A percentile compares a stretch with the other conserved stretches of the same genome.
These are phyloP conservation scores for Sarocladiaceae sp. DNA, from an alignment of 2,329 filamentous ascomycete genomes.

Conservation along the genomic window DNA sequence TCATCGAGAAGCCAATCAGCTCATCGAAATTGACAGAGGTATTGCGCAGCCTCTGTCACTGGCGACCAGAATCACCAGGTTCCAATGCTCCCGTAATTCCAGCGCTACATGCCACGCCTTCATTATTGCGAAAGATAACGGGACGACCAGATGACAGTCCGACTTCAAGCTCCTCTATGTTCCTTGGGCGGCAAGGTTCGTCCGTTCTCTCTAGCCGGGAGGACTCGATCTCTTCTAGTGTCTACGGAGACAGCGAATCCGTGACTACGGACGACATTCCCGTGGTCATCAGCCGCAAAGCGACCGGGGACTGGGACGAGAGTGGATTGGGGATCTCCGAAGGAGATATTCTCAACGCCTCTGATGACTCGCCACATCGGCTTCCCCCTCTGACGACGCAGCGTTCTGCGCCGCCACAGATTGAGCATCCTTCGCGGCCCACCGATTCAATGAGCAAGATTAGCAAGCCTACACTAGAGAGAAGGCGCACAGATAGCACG, in stretches of 20 bases:
- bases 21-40: slow-evolving; percentile 86
- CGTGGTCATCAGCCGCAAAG: slow-evolving; percentile 66
- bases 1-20: slow-evolving; percentile 96
- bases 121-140: slow-evolving; percentile 59
- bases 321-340: slow-evolving; percentile 73
- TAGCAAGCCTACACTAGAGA: slow-evolving; percentile 63
- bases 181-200: slow-evolving; percentile 62
- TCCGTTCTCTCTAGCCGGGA: slow-evolving; percentile 78
- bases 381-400: slow-evolving; percentile 52
- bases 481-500: slow-evolving; percentile 61
- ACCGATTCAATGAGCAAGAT: slow-evolving; percentile 67
- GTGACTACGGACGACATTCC: slow-evolving; percentile 72
- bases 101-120: slow-evolving; percentile 47
- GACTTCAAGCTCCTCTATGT: slow-evolving; percentile 68
- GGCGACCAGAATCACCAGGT: slow-evolving; percentile 67
- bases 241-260: slow-evolving; percentile 81
- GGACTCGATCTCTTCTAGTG: slow-evolving; percentile 81
- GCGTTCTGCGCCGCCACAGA: slow-evolving; percentile 58
- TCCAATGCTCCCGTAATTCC: slow-evolving; percentile 6
- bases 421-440: slow-evolving; percentile 52
- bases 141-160: slow-evolving; percentile 71
- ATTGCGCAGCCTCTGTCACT: slow-evolving; percentile 80
- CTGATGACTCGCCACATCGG: slow-evolving; percentile 25
- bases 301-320: slow-evolving; percentile 72
- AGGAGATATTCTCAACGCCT: slow-evolving; percentile 36